Percentiles rank a stretch among this genome's conserved stretches.
These are phyloP conservation scores for Fusarium miscanthi DNA, from an alignment of 2,329 filamentous ascomycete genomes.

Conservation along the genomic window DNA sequence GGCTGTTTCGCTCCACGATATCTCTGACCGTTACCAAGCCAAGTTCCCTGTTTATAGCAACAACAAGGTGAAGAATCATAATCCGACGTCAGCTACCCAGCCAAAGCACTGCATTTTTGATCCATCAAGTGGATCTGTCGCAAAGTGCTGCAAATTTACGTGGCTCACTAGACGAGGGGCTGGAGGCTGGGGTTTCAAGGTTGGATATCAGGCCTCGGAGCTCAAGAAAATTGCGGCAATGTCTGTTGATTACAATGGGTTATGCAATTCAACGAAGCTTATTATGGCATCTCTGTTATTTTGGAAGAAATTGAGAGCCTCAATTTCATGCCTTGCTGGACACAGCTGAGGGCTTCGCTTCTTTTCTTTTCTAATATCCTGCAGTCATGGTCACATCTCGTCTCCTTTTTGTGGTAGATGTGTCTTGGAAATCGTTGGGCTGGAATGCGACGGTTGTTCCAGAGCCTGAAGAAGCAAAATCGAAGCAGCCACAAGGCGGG, in stretches of 20 bases:
- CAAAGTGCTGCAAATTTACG: conserved; percentile 40
- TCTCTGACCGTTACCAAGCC: conserved; percentile 23
- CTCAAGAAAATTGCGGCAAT: neutral
- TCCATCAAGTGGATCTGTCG: conserved; percentile 22
- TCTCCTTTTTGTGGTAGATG: conserved; percentile 16
- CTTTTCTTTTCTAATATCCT: neutral
- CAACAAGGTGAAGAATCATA: conserved; percentile 26
- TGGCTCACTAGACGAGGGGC: conserved; percentile 44
- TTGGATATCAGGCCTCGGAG: neutral
- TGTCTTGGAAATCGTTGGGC: conserved; percentile 13
- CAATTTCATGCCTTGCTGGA: neutral
- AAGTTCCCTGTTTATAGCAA: conserved; percentile 38
- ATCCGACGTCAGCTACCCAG: conserved; percentile 30
- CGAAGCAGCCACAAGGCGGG: conserved; percentile 26
- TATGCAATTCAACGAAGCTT: neutral
- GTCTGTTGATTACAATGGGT: neutral
- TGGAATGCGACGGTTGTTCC: conserved; percentile 7
- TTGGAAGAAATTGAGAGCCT: neutral
- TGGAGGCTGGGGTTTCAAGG: conserved; percentile 34
- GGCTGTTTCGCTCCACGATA: conserved; percentile 25
- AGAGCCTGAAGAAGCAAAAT: conserved; percentile 25
- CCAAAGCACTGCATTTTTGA: conserved; percentile 22
- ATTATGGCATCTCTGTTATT: neutral
- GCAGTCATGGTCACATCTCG: conserved; percentile 14
- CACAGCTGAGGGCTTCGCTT: neutral